These are phyloP conservation scores for Dryas integrifolia DNA, from an alignment of 331 rosid genomes.

Conservation along the genomic window DNA sequence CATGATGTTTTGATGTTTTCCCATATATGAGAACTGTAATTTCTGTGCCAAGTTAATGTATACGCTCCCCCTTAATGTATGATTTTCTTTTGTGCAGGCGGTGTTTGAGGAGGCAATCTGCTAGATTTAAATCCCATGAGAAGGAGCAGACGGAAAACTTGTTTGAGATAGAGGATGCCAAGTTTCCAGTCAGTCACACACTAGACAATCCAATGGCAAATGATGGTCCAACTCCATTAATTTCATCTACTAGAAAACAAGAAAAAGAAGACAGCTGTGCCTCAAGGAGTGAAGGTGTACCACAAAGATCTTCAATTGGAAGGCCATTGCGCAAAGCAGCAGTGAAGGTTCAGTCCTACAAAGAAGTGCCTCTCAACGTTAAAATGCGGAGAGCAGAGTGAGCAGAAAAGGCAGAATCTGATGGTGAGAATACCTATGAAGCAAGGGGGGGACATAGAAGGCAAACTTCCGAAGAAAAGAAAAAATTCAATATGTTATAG, in stretches of 20 bases:
- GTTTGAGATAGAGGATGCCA: conserved; percentile 64
- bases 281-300: conserved; percentile 28
- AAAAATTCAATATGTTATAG: too few species aligned
- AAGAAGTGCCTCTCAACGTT: conserved; percentile 45
- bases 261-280: conserved; percentile 32
- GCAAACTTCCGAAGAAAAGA: too few species aligned
- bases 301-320: conserved; percentile 57
- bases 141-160: conserved; percentile 46
- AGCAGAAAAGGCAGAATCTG: background rate
- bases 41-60: background rate
- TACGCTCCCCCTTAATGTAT: background rate
- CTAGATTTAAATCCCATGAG: conserved; percentile 43
- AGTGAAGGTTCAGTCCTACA: conserved; percentile 65
- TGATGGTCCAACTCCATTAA: conserved; percentile 15
- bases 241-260: conserved; percentile 12
- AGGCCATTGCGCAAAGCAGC: conserved; percentile 62
- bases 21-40: background rate
- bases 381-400: conserved; percentile 62
- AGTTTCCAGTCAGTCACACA: conserved; percentile 18
- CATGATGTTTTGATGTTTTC: background rate
- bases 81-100: conserved; percentile 37
- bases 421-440: background rate
- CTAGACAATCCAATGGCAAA: conserved; percentile 2
- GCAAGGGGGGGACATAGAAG: too few species aligned
- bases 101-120: conserved; percentile 62